Evolutionary conservation across 352 stramenopile species (phyloP).

Genomic region (Discostella stelligera): DNA sequence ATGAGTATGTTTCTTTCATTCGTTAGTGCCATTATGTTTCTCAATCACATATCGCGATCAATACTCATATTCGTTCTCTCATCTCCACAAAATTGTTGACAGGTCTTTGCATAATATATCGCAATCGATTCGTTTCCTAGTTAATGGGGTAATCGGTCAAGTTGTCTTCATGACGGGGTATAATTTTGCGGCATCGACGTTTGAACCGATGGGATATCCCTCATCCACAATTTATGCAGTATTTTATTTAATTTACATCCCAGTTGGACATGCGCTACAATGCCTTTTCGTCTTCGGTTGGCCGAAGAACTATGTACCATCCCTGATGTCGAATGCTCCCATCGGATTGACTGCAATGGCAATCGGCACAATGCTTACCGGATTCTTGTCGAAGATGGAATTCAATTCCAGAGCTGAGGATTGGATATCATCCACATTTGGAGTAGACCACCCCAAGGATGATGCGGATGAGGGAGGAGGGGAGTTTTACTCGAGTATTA

Average conservation of each 20-base stretch:
- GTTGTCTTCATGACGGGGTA: conserved; percentile 73
- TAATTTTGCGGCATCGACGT: conserved; percentile 57
- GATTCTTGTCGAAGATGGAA: conserved; percentile 66
- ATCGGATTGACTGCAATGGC: conserved; percentile 77
- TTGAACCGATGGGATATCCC: conserved; percentile 53
- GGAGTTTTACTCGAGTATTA: conserved; percentile 76
- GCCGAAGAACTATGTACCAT: conserved; percentile 70
- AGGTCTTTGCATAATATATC: conserved; percentile 63
- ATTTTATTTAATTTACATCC: conserved; percentile 77
- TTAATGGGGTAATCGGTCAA: conserved; percentile 66
- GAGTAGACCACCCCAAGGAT: neutral
- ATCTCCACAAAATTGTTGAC: conserved; percentile 8
- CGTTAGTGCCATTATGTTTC: neutral
- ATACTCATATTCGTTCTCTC: neutral
- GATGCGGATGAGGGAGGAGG: conserved; percentile 47
- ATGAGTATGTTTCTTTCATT: conserved; percentile 21
- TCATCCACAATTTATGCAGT: conserved; percentile 74
- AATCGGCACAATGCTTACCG: conserved; percentile 69
- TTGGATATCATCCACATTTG: conserved; percentile 51
- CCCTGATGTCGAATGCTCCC: conserved; percentile 69
- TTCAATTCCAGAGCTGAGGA: conserved; percentile 65
- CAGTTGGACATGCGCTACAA: conserved; percentile 59
- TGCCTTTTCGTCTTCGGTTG: conserved; percentile 80
- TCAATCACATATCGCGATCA: no score
- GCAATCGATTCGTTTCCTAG: conserved; percentile 69